Evolutionary conservation across 495 filamentous ascomycete genomes (phyloP).

Genomic region (Friedmanniomyces endolithicus): DNA sequence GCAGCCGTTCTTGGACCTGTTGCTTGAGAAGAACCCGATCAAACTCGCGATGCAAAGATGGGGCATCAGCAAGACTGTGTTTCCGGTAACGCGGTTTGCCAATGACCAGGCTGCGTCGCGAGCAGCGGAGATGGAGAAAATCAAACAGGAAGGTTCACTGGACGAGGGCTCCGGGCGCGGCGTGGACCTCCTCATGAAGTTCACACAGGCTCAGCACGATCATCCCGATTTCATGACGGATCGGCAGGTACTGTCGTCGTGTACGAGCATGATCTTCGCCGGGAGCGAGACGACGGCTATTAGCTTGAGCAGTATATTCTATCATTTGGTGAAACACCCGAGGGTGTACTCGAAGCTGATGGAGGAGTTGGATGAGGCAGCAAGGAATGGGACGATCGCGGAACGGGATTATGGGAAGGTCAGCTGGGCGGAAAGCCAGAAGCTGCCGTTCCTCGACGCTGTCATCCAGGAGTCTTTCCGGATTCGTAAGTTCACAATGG

Average conservation of each 20-base stretch:
- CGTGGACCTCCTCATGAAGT: constrained; percentile 37
- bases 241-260: constrained; percentile 50
- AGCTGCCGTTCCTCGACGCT: constrained; percentile 51
- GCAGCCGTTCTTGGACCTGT: constrained; percentile 39
- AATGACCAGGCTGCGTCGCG: constrained; percentile 44
- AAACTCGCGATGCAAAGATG: constrained; percentile 26
- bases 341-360: constrained; percentile 30
- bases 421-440: constrained; percentile 34
- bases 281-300: constrained; percentile 36
- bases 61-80: constrained; percentile 42
- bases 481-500: constrained; percentile 25
- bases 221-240: constrained; percentile 54
- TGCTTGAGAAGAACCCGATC: constrained; percentile 43
- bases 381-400: constrained; percentile 26
- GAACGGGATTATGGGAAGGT: constrained; percentile 24
- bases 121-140: constrained; percentile 33
- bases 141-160: constrained; percentile 26
- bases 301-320: constrained; percentile 30
- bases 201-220: constrained; percentile 35
- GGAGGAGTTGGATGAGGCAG: constrained; percentile 31
- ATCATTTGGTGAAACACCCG: constrained; percentile 31
- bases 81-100: constrained; percentile 51
- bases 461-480: constrained; percentile 59
- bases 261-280: constrained; percentile 50
- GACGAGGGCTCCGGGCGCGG: constrained; percentile 30